A percentile compares a stretch with the other conserved stretches of the same genome.
Conservation (phyloP, 2,329 filamentous ascomycete species). For the Nigrospora sphaerica region DNA sequence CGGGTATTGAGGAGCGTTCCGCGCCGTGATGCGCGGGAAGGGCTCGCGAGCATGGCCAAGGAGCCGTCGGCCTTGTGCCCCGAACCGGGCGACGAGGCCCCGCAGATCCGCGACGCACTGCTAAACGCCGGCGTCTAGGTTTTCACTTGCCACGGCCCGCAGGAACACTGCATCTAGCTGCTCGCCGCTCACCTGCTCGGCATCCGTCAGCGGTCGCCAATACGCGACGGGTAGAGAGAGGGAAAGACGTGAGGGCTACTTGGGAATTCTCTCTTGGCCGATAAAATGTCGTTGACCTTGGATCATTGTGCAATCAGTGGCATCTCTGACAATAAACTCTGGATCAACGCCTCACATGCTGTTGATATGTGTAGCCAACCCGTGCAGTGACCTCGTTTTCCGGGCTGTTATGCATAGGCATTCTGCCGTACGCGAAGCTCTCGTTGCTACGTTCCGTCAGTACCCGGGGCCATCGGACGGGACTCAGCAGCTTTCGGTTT, state of each 20-base stretch:
- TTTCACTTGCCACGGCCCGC: background rate
- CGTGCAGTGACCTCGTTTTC: too few species aligned
- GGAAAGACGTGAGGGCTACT: background rate
- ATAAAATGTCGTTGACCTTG: background rate
- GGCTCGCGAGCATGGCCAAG: background rate
- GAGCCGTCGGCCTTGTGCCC: background rate
- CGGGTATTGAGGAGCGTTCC: background rate
- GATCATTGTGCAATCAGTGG: background rate
- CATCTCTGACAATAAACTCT: too few species aligned
- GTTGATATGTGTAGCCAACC: background rate
- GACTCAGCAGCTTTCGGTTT: too few species aligned
- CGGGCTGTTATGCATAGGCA: too few species aligned
- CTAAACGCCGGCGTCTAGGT: background rate
- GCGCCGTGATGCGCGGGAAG: background rate
- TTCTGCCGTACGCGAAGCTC: too few species aligned
- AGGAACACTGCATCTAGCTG: background rate
- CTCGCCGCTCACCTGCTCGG: background rate
- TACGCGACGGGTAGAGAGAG: too few species aligned
- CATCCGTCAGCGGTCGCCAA: background rate
- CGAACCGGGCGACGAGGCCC: background rate
- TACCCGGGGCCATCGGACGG: too few species aligned
- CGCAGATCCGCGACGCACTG: background rate
- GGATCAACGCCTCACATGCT: background rate
- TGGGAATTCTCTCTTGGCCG: background rate
- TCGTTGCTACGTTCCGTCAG: too few species aligned